These are phyloP conservation scores for Colletotrichum musae DNA, from an alignment of 2,329 filamentous ascomycete genomes.

Conservation along the genomic window DNA sequence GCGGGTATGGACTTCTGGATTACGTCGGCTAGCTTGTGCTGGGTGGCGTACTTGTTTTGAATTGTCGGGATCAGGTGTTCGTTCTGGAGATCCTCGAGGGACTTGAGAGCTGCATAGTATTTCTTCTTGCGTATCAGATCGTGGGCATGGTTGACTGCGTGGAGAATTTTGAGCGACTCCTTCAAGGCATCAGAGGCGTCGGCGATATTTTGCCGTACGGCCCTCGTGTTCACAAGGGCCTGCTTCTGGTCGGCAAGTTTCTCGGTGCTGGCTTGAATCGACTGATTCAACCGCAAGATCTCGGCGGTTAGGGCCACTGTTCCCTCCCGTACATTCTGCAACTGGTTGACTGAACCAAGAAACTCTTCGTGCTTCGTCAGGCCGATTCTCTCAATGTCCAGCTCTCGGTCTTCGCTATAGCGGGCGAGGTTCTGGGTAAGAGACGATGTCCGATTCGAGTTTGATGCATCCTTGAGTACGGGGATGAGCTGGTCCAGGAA, in stretches of 20 bases:
- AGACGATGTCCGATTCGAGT: slow-evolving; percentile 78
- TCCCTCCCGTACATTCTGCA: slow-evolving; percentile 92
- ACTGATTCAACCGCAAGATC: slow-evolving; percentile 92
- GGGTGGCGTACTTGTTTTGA: slow-evolving; percentile 88
- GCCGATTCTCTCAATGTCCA: slow-evolving; percentile 94
- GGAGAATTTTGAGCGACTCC: slow-evolving; percentile 91
- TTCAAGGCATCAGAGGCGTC: slow-evolving; percentile 91
- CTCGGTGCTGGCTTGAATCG: slow-evolving; percentile 95
- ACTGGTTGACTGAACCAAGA: slow-evolving; percentile 90
- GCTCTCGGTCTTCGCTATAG: slow-evolving; percentile 88
- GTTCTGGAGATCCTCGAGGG: slow-evolving; percentile 95
- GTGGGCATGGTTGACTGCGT: slow-evolving; percentile 93
- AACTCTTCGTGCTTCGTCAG: slow-evolving; percentile 98
- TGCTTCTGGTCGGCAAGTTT: slow-evolving; percentile 95
- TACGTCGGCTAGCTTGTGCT: slow-evolving; percentile 94
- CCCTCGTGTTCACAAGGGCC: slow-evolving; percentile 90
- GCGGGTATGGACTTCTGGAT: slow-evolving; percentile 96
- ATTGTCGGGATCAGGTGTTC: slow-evolving; percentile 84
- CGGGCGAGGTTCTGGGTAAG: slow-evolving; percentile 84
- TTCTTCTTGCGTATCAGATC: slow-evolving; percentile 93
- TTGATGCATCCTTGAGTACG: slow-evolving; percentile 89
- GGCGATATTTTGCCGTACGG: slow-evolving; percentile 94
- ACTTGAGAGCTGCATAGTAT: slow-evolving; percentile 94
- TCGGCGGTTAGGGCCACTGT: slow-evolving; percentile 91
- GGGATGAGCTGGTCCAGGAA: slow-evolving; percentile 97